Evolutionary conservation across 2,329 filamentous ascomycete species (phyloP), one percentile per base, ranked within the genome.

Genomic region (Colletotrichum chrysophilum): DNA sequence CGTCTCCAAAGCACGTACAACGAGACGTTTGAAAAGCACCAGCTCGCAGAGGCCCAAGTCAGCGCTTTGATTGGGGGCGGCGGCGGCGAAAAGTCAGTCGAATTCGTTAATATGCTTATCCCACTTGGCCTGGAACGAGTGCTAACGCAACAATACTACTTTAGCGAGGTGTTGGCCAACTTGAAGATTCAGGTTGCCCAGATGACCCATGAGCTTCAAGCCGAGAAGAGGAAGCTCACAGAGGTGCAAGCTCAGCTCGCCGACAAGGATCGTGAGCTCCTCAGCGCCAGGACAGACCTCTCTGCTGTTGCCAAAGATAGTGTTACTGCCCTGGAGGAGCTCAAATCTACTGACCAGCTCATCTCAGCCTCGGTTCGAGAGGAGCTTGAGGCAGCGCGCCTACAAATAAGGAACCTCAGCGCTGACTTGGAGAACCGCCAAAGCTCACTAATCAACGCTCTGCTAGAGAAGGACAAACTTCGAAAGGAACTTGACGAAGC

Each of bases 381-480:
- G 61, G 92, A 93, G 80, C 87, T 93, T 43, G 88, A 91, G 68
- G 85, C 87, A 32, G 85, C 91, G 77, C 88, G 91, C 77, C 87
- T 85, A 75, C 89, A 91, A 78, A 85, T 88, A 77, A 87, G 87
- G 72, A 82, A 85, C 70, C 82, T 89, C 66, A 86, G 84, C 75
- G 84, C 87, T 70, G 90, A 93, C 80, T 86, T 87, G 66, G 90
- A 92, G 69, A 86, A 89, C 76, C 88, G 91, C 79, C 90, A 91
- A 83, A 87, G 88, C 62, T 91, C 93, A 80, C 87, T 93, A 28
- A 87, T 93, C 78, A 87, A 91, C 55, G 89, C 90, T 60, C 86
- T 93, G 21, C 85, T 93, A 61, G 88, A 89, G 77, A 93, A 93
- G 81, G 91, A 93, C 76, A 89, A 89, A 81, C 85, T 92, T 70